Evolutionary conservation across 2,329 filamentous ascomycete genomes (phyloP).

Genomic region (Hymenotorrendiella dingleyae): DNA sequence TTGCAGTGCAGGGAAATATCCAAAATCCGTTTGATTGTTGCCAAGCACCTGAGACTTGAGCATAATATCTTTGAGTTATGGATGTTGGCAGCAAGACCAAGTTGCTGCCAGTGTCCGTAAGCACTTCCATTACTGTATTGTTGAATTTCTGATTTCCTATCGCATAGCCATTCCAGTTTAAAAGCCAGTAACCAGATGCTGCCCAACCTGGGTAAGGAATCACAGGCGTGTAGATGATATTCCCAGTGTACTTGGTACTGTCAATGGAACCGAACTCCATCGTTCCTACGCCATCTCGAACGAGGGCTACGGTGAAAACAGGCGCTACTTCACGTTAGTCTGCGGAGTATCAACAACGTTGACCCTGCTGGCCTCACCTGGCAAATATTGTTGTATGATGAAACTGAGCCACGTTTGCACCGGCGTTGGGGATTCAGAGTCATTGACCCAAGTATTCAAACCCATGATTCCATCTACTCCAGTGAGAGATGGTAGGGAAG

Average conservation of each 20-base stretch:
- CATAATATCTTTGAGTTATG: conserved; percentile 31
- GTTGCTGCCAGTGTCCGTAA: conserved; percentile 35
- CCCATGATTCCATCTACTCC: conserved; percentile 28
- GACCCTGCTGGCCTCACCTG: conserved; percentile 3
- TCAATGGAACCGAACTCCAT: conserved; percentile 52
- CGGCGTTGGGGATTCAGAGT: conserved; percentile 15
- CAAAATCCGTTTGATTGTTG: conserved; percentile 24
- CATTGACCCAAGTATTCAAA: conserved; percentile 34
- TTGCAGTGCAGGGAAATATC: conserved; percentile 28
- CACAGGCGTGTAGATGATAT: conserved; percentile 42
- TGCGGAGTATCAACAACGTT: background rate
- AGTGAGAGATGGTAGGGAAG: conserved; percentile 12
- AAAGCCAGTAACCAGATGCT: conserved; percentile 45
- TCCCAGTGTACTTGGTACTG: conserved; percentile 43
- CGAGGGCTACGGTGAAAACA: conserved; percentile 48
- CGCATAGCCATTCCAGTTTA: conserved; percentile 42
- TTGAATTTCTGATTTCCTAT: conserved; percentile 43
- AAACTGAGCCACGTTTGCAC: conserved; percentile 18
- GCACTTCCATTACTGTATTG: conserved; percentile 27
- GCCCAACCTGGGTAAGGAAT: conserved; percentile 33
- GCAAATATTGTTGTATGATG: conserved; percentile 8
- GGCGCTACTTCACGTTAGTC: conserved; percentile 27
- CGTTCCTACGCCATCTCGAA: conserved; percentile 37
- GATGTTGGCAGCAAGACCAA: conserved; percentile 29
- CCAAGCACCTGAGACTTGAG: conserved; percentile 27